These are phyloP conservation scores for Neurospora discreta DNA, from an alignment of 495 filamentous ascomycete genomes.

Conservation along the genomic window DNA sequence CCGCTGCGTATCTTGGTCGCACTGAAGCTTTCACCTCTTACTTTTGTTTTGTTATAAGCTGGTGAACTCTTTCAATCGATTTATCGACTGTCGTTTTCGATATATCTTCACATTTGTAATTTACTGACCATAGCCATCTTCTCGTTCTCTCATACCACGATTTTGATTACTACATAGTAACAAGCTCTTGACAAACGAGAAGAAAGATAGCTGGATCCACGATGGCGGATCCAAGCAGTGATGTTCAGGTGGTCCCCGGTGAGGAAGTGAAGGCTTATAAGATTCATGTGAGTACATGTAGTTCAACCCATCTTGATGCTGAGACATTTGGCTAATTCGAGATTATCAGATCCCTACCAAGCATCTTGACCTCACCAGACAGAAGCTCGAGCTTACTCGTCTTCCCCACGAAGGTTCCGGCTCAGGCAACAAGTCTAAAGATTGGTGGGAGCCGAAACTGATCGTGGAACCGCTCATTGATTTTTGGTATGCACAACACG, in stretches of 20 bases:
- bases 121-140: neutral
- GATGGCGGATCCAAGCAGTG: neutral
- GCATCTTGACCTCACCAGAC: slow-evolving; percentile 40
- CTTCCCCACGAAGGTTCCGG: slow-evolving; percentile 37
- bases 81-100: neutral
- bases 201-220: neutral
- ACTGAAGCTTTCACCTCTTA: neutral
- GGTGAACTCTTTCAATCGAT: neutral
- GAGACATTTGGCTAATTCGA: neutral
- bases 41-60: neutral
- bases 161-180: neutral
- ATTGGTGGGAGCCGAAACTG: slow-evolving; percentile 38
- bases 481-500: slow-evolving; percentile 33
- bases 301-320: neutral
- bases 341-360: slow-evolving; percentile 33
- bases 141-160: neutral
- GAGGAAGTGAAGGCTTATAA: slow-evolving; percentile 37
- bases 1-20: neutral
- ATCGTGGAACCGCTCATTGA: slow-evolving; percentile 41
- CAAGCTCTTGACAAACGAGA: neutral
- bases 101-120: neutral
- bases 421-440: slow-evolving; percentile 21
- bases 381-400: slow-evolving; percentile 44
- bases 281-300: slow-evolving; percentile 33
- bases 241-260: neutral